A percentile compares a stretch with the other conserved stretches of the same genome.
Conservation (phyloP, 345 rosid species). For the Erucastrum elatum region DNA sequence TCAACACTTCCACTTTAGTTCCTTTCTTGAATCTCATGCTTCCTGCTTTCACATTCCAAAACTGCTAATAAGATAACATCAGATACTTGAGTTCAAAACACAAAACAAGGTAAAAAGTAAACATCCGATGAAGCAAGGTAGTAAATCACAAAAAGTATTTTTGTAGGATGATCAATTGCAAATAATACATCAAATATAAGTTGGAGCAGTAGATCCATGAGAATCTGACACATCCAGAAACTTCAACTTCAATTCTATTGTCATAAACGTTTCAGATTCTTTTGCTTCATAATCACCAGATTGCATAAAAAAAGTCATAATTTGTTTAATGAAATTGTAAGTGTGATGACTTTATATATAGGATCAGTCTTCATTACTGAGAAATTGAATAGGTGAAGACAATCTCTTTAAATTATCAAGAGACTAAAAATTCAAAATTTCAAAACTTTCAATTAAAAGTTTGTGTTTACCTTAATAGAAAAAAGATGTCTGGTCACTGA, state of each 20-base stretch:
- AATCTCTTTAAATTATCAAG: constrained; percentile 8
- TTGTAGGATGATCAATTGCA: not conserved
- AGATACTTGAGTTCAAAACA: constrained; percentile 3
- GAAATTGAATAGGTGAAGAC: constrained; percentile 32
- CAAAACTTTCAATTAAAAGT: not conserved
- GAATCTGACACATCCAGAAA: constrained; percentile 9
- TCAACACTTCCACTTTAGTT: constrained; percentile 67
- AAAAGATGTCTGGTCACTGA: constrained; percentile 24
- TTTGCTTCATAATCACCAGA: constrained; percentile 27
- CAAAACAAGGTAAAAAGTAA: constrained; percentile 8
- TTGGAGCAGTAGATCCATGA: constrained; percentile 19
- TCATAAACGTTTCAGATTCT: constrained; percentile 6
- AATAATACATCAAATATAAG: constrained; percentile 23
- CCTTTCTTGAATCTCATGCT: constrained; percentile 67
- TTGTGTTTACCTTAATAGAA: constrained; percentile 19
- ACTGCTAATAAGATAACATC: not conserved
- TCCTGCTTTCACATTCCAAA: constrained; percentile 10
- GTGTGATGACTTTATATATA: constrained; percentile 6
- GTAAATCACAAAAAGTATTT: not conserved
- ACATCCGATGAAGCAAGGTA: not conserved
- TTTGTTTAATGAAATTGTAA: not conserved
- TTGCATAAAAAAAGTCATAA: not conserved
- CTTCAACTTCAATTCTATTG: constrained; percentile 23
- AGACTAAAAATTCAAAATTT: constrained; percentile 15
- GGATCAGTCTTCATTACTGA: constrained; percentile 38